Percentiles rank a stretch among this genome's conserved stretches.
These are phyloP conservation scores for Clarireedia homoeocarpa DNA, from an alignment of 2,329 filamentous ascomycete genomes.

Conservation along the genomic window DNA sequence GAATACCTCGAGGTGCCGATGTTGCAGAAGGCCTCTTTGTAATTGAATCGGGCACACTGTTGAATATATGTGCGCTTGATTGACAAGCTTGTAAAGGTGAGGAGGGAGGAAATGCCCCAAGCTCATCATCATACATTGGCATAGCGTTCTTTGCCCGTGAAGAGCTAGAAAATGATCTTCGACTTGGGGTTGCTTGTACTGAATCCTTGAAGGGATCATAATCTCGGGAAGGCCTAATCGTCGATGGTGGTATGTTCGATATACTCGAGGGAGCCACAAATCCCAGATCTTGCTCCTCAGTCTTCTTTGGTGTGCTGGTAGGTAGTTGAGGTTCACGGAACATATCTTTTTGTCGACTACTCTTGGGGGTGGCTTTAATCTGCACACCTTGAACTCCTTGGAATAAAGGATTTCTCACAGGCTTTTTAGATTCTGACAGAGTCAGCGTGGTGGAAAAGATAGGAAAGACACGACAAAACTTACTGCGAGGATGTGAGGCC, in stretches of 20 bases:
- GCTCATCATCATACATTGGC: not conserved
- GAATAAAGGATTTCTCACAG: conserved; percentile 31
- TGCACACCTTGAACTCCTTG: conserved; percentile 28
- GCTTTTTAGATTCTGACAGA: conserved; percentile 44
- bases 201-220: conserved; percentile 17
- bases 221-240: conserved; percentile 11
- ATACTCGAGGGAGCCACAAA: conserved; percentile 22
- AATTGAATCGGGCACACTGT: conserved; percentile 19
- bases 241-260: conserved; percentile 24
- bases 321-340: conserved; percentile 14
- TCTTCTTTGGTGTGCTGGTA: not conserved
- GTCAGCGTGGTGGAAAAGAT: conserved; percentile 26
- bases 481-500: conserved; percentile 42
- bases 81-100: conserved; percentile 23
- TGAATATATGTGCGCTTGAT: conserved; percentile 24
- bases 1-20: conserved; percentile 12
- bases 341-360: conserved; percentile 24
- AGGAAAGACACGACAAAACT: conserved; percentile 22
- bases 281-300: conserved; percentile 12
- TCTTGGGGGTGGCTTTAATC: conserved; percentile 29
- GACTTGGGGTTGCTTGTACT: conserved; percentile 28
- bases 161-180: conserved; percentile 10
- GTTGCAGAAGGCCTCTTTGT: conserved; percentile 8
- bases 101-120: conserved; percentile 16
- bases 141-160: not conserved